phyloP scores from a whole-genome alignment of 2,329 filamentous ascomycete genomes.

The Stenocarpella maydis region DNA sequence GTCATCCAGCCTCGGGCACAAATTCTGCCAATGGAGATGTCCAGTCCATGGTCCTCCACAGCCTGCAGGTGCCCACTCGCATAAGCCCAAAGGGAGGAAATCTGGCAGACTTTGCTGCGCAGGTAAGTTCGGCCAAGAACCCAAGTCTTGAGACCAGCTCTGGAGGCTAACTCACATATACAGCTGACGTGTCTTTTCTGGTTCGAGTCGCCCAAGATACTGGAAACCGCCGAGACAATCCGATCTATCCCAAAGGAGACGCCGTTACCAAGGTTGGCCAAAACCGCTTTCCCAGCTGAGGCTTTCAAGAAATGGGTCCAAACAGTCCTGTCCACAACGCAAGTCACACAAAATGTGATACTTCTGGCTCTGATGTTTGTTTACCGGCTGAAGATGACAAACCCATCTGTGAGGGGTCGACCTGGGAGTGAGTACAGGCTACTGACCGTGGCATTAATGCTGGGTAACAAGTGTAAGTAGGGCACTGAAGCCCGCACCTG shows the following conservation, averaged over 20 bases:
- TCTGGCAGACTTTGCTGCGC: slow-evolving; percentile 82
- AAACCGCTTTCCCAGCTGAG: slow-evolving; percentile 77
- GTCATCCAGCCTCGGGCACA: slow-evolving; percentile 41
- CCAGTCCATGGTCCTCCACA: slow-evolving; percentile 61
- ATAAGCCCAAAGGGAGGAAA: slow-evolving; percentile 80
- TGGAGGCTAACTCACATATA: slow-evolving; percentile 30
- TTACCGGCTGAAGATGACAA: slow-evolving; percentile 89
- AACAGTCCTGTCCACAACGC: slow-evolving; percentile 88
- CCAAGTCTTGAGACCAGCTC: neutral
- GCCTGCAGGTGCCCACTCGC: slow-evolving; percentile 75
- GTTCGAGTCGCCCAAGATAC: slow-evolving; percentile 88
- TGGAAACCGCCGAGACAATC: slow-evolving; percentile 76
- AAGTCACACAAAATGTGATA: slow-evolving; percentile 96
- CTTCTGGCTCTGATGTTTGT: slow-evolving; percentile 90
- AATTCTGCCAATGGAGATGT: slow-evolving; percentile 50
- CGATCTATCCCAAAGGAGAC: slow-evolving; percentile 50
- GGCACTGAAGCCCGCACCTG: neutral
- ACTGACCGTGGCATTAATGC: slow-evolving; percentile 93
- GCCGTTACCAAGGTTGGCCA: slow-evolving; percentile 63
- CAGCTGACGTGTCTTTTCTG: slow-evolving; percentile 97
- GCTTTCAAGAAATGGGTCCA: slow-evolving; percentile 95
- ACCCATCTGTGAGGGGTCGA: slow-evolving; percentile 88
- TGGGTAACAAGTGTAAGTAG: slow-evolving; percentile 90
- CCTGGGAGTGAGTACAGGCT: slow-evolving; percentile 92
- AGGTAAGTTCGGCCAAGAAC: slow-evolving; percentile 61